These are phyloP conservation scores for Boletus reticuloceps DNA, from an alignment of 768 basidiomycete species.

Conservation along the genomic window DNA sequence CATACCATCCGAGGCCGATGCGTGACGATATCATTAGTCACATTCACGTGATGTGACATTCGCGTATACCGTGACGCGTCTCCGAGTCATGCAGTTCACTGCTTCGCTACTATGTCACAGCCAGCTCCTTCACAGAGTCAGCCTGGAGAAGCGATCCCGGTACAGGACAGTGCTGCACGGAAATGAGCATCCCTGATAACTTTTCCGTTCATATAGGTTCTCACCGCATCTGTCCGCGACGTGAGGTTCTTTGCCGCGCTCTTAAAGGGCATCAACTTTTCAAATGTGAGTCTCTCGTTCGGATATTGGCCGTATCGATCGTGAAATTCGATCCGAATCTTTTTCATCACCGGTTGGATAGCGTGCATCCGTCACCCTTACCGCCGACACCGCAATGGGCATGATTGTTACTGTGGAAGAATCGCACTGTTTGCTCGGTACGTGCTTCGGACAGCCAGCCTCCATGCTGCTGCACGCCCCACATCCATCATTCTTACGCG, in stretches of 20 bases:
- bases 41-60: constrained; percentile 12
- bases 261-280: constrained; percentile 79
- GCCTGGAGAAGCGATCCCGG: constrained; percentile 21
- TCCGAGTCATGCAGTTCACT: neutral
- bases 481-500: neutral
- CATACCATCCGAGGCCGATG: no score
- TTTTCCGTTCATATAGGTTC: constrained; percentile 37
- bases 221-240: constrained; percentile 74
- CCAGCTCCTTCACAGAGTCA: constrained; percentile 16
- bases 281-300: constrained; percentile 53
- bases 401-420: constrained; percentile 84
- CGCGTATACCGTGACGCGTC: no score
- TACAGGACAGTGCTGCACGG: constrained; percentile 4
- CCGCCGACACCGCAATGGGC: constrained; percentile 63
- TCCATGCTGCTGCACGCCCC: constrained; percentile 1
- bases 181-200: constrained; percentile 3
- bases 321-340: constrained; percentile 4
- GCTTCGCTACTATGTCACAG: constrained; percentile 21
- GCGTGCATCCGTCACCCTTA: constrained; percentile 76
- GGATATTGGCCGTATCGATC: neutral
- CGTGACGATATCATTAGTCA: neutral
- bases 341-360: constrained; percentile 9
- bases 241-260: constrained; percentile 78
- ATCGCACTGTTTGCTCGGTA: constrained; percentile 76
- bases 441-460: constrained; percentile 16